Evolutionary conservation across 2,329 filamentous ascomycete species (phyloP).

Genomic region (Aspergillus cejpii): DNA sequence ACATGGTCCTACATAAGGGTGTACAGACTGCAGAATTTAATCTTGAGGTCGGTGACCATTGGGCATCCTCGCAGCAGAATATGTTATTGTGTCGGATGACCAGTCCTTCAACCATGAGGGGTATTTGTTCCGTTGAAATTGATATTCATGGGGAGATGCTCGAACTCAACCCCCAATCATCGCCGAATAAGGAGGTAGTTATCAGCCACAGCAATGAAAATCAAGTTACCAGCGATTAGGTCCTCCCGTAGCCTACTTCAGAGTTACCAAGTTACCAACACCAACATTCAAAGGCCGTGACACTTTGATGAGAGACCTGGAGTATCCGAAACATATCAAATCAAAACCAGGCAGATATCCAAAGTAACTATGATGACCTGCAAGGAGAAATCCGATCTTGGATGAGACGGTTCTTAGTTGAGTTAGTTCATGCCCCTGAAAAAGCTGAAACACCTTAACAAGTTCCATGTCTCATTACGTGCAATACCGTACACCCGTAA

Average conservation of each 20-base stretch:
- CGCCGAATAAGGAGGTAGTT: not conserved
- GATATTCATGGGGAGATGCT: too few species aligned
- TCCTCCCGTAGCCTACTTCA: not conserved
- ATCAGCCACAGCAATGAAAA: not conserved
- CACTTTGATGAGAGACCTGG: not conserved
- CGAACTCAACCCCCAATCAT: not conserved
- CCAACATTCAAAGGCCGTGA: too few species aligned
- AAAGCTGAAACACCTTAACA: not conserved
- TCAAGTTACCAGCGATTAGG: not conserved
- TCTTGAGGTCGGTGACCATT: not conserved
- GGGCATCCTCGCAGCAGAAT: not conserved
- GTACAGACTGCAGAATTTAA: not conserved
- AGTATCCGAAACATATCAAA: not conserved
- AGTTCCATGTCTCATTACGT: not conserved
- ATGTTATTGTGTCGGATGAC: not conserved
- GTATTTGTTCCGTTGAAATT: too few species aligned
- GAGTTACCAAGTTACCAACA: not conserved
- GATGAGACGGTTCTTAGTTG: not conserved
- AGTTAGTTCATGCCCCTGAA: not conserved
- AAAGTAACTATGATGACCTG: not conserved
- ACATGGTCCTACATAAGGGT: not conserved
- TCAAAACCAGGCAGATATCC: not conserved
- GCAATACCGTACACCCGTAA: not conserved
- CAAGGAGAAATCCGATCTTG: not conserved
- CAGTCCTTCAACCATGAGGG: too few species aligned